A percentile compares a stretch with the other conserved stretches of the same genome.
phyloP scores from a whole-genome alignment of 345 rosid genomes.

The Acer yangbiense region DNA sequence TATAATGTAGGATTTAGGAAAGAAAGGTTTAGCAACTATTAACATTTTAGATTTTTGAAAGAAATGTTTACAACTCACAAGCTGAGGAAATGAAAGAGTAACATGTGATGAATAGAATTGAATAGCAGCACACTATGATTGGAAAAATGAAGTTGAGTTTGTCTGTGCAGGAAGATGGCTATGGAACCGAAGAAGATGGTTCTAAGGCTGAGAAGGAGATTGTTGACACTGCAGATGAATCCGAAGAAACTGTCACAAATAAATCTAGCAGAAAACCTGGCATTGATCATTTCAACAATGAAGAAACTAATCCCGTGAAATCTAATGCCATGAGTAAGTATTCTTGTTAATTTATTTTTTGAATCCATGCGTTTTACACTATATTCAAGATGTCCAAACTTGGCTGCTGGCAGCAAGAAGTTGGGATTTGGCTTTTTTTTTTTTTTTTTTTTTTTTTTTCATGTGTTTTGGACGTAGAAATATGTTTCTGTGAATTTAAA shows the following conservation, averaged over 20 bases:
- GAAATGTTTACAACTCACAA: neutral
- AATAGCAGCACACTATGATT: neutral
- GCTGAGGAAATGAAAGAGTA: neutral
- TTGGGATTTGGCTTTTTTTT: neutral
- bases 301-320: slow-evolving; percentile 65
- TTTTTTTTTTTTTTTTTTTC: neutral
- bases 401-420: neutral
- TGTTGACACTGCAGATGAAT: slow-evolving; percentile 30
- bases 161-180: slow-evolving; percentile 52
- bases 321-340: slow-evolving; percentile 80
- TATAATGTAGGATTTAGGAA: neutral
- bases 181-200: slow-evolving; percentile 31
- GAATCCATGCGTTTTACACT: neutral
- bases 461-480: neutral
- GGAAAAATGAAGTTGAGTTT: slow-evolving; percentile 7
- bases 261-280: slow-evolving; percentile 45
- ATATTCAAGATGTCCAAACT: neutral
- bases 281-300: slow-evolving; percentile 64
- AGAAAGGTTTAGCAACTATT: neutral
- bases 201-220: slow-evolving; percentile 36
- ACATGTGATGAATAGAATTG: neutral
- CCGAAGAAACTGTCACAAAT: slow-evolving; percentile 11
- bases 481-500: neutral
- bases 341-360: neutral
- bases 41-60: neutral